Evolutionary conservation across 345 rosid species (phyloP), one percentile per base, ranked within the genome.

Genomic region (Brassica juncea): DNA sequence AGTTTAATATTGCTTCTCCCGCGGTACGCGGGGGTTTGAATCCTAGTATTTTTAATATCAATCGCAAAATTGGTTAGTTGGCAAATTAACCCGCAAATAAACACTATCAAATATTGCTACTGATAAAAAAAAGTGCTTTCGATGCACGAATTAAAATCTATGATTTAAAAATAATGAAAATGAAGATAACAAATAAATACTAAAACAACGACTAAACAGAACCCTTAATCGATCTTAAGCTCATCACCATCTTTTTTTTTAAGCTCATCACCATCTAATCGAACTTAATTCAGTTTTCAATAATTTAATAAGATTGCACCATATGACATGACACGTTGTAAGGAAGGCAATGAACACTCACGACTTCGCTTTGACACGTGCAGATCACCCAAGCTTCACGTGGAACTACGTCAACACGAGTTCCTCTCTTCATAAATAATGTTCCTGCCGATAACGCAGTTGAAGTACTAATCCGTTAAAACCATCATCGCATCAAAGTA

Each of bases 261-360:
- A 15, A 1, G 58, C 58, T 54, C 25, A 6, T 54, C 59, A 15
- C 19, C 58, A 52, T 52, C 9, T 16, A 21, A 57, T 57, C 32
- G 34, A 27, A 25, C 65, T 25, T 27, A 60, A 27, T 61, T 28
- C 8, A 61, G 35, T 28, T 5, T 61, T 27, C 35, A 61, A 61
- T 31, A 61, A 61, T 27, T 11, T 2, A 61, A 61, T 27, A 5
- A 61, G 5, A 28, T 12, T 61, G 70, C 55, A 49, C 63, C 34
- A 64, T 54, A 35, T 1, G 30, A 62, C 75, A 66, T 80, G 75
- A 74, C 82, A 80, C 82, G 82, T 80, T 34, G 42, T 61, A 63
- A 27, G 3, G 1, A 10, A 11, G 30, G 27, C 28, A 61, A 80
- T 27, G 75, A 74, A 80, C 82, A 80, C 31, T 74, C 82, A 73